phyloP scores from a whole-genome alignment of 78 protist species.

The Guillardia theta region DNA sequence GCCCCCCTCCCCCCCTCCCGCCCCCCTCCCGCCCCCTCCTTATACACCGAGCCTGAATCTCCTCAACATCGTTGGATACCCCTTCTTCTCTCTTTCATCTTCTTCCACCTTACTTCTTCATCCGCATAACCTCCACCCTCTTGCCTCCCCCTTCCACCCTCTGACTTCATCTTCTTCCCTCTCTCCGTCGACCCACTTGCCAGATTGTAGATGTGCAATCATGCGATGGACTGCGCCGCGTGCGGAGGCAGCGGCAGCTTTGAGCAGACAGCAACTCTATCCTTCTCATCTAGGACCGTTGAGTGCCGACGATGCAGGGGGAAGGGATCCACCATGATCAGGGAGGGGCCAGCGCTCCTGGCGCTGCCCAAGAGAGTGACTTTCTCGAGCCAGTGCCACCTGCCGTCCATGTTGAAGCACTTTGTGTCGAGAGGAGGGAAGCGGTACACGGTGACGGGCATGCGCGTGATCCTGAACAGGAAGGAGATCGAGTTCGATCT shows the following conservation, averaged over 20 bases:
- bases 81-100: not conserved
- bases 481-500: no score
- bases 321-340: not conserved
- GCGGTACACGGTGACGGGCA: no score
- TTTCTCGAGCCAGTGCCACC: not conserved
- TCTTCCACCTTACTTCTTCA: not conserved
- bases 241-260: not conserved
- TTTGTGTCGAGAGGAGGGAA: no score
- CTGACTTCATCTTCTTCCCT: not conserved
- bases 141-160: not conserved
- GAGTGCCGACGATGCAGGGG: not conserved
- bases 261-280: not conserved
- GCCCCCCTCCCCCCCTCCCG: not conserved
- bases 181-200: not conserved
- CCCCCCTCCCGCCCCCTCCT: not conserved
- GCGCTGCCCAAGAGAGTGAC: not conserved
- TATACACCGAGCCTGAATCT: not conserved
- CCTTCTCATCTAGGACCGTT: not conserved
- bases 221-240: not conserved
- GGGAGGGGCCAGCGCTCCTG: not conserved
- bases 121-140: not conserved
- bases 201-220: not conserved
- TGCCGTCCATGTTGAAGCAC: not conserved
- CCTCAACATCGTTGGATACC: not conserved
- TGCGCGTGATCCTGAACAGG: no score